A percentile compares a stretch with the other conserved stretches of the same genome.
Conservation (phyloP, 441 rosid species). For the Pelargonium australe region DNA sequence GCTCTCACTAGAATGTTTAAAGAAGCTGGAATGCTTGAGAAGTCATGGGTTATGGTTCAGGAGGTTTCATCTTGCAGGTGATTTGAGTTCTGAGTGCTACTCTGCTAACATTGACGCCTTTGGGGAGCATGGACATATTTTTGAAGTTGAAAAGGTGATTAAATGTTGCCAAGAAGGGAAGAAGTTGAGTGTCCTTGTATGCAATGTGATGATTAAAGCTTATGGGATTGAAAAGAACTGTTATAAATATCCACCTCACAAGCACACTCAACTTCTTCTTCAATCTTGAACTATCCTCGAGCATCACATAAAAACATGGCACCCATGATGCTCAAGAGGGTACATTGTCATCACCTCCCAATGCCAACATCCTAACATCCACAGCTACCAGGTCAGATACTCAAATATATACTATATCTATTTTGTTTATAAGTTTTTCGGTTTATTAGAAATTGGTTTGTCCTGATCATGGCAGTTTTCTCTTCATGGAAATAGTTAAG, state of each 20-base stretch:
- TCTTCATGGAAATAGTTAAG: neutral
- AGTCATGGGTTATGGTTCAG: conserved; percentile 83
- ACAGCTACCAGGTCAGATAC: conserved; percentile 2
- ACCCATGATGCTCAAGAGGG: neutral
- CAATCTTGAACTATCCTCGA: neutral
- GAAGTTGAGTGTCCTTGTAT: conserved; percentile 51
- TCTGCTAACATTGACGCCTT: conserved; percentile 82
- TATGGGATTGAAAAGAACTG: conserved; percentile 57
- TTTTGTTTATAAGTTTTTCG: neutral
- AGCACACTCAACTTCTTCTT: too few species aligned
- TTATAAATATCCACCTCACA: too few species aligned
- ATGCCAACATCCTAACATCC: too few species aligned
- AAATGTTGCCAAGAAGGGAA: conserved; percentile 46
- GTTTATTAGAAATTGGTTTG: neutral
- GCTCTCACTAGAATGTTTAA: conserved; percentile 82
- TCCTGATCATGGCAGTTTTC: neutral
- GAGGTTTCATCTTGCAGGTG: conserved; percentile 60
- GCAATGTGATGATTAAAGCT: conserved; percentile 82
- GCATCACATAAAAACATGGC: neutral
- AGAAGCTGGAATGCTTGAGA: conserved; percentile 67
- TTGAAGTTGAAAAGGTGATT: conserved; percentile 58
- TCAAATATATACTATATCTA: neutral
- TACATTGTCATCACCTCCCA: neutral
- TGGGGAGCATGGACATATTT: conserved; percentile 63
- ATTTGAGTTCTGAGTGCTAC: conserved; percentile 70